phyloP scores from a whole-genome alignment of 768 basidiomycete species.

The Termitomyces sp. region DNA sequence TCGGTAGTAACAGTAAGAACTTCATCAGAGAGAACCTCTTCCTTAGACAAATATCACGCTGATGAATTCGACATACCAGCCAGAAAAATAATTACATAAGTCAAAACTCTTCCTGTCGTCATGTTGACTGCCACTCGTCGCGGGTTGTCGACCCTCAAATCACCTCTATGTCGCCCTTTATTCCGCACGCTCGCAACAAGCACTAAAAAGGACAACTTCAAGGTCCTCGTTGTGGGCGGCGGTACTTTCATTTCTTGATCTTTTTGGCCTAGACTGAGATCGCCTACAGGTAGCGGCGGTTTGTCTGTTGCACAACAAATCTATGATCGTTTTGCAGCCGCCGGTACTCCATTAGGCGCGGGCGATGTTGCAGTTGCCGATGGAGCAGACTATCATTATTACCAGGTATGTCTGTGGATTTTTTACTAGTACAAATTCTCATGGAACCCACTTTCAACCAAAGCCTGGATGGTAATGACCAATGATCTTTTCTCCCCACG shows the following conservation, averaged over 20 bases:
- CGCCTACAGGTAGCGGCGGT: constrained; percentile 65
- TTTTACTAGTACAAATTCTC: neutral
- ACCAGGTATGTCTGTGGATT: constrained; percentile 48
- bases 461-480: constrained; percentile 81
- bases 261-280: constrained; percentile 1
- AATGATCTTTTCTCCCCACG: neutral
- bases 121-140: constrained; percentile 12
- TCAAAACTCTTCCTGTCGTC: neutral
- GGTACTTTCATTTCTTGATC: constrained; percentile 41
- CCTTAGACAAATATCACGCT: too few relatives aligned
- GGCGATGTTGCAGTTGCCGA: constrained; percentile 89
- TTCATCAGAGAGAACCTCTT: too few relatives aligned
- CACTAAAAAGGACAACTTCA: constrained; percentile 54
- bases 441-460: neutral
- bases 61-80: too few relatives aligned
- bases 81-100: neutral
- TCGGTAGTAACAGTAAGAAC: neutral
- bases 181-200: constrained; percentile 23
- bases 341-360: constrained; percentile 57
- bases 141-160: constrained; percentile 1
- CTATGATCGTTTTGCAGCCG: constrained; percentile 68
- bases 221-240: constrained; percentile 82
- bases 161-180: neutral
- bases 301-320: constrained; percentile 85
- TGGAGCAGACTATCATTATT: constrained; percentile 75